phyloP scores from a whole-genome alignment of 129 eudicot species.

The Tagetes patula region DNA sequence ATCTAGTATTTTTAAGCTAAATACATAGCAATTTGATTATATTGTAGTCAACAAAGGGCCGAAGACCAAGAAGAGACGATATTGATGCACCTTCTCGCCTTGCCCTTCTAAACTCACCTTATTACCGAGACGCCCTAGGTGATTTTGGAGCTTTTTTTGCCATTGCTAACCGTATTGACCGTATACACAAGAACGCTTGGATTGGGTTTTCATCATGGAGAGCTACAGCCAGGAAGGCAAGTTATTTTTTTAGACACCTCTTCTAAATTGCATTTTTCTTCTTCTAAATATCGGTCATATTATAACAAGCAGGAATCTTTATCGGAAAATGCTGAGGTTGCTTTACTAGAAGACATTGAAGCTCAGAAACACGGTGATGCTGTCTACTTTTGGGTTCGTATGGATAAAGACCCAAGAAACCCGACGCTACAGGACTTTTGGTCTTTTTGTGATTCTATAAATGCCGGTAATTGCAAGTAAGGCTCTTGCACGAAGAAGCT shows the following conservation, averaged over 20 bases:
- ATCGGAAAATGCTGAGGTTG: constrained; percentile 63
- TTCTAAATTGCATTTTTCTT: neutral
- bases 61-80: constrained; percentile 79
- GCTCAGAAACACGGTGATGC: constrained; percentile 79
- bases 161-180: constrained; percentile 79
- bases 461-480: constrained; percentile 99
- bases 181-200: constrained; percentile 90
- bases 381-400: constrained; percentile 81
- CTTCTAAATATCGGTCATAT: constrained; percentile 1
- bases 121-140: constrained; percentile 69
- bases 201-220: constrained; percentile 98
- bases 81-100: constrained; percentile 95
- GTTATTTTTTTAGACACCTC: neutral
- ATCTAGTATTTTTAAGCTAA: constrained; percentile 15
- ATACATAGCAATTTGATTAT: constrained; percentile 9
- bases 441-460: constrained; percentile 95
- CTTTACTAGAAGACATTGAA: constrained; percentile 68
- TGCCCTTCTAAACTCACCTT: constrained; percentile 68
- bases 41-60: constrained; percentile 66
- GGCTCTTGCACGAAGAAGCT: constrained; percentile 24
- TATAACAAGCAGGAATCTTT: constrained; percentile 57
- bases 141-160: constrained; percentile 94
- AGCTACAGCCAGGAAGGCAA: constrained; percentile 75
- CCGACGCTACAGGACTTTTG: constrained; percentile 72
- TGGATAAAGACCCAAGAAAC: constrained; percentile 85